phyloP scores from a whole-genome alignment of 2,329 filamentous ascomycete genomes.

The Trichoderma cornu-damae region DNA sequence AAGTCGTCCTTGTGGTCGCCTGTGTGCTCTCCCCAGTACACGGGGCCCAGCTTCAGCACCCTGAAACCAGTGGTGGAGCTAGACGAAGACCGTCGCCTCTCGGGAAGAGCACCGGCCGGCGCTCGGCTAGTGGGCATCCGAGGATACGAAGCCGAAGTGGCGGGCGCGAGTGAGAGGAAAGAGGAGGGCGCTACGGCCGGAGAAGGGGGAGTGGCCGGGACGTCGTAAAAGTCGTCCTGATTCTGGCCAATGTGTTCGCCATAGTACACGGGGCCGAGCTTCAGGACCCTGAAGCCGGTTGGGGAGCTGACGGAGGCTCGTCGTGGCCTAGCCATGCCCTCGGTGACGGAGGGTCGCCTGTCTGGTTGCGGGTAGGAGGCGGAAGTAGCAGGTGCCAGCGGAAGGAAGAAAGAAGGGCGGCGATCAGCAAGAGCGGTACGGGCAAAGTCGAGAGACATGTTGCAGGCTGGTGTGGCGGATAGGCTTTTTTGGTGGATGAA shows the following conservation, averaged over 20 bases:
- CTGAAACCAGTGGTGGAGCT: constrained; percentile 42
- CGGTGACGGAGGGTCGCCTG: constrained; percentile 21
- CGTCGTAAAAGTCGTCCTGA: constrained; percentile 52
- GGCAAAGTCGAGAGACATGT: constrained; percentile 19
- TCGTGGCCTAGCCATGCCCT: constrained; percentile 32
- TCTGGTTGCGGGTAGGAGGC: constrained; percentile 48
- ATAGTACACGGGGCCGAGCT: constrained; percentile 60
- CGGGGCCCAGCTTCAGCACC: constrained; percentile 60
- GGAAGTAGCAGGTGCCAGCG: constrained; percentile 55
- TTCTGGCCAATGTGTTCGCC: constrained; percentile 54
- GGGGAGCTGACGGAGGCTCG: constrained; percentile 50
- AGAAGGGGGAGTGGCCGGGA: constrained; percentile 9
- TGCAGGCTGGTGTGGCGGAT: neutral
- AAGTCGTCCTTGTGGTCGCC: constrained; percentile 55
- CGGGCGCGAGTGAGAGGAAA: constrained; percentile 57
- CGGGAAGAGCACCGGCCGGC: constrained; percentile 19
- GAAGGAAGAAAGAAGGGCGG: constrained; percentile 42
- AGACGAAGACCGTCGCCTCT: constrained; percentile 49
- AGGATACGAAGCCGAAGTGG: constrained; percentile 53
- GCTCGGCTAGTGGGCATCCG: constrained; percentile 34
- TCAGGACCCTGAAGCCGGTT: constrained; percentile 49
- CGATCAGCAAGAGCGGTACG: constrained; percentile 18
- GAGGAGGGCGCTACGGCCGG: constrained; percentile 19
- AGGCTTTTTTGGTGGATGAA: neutral
- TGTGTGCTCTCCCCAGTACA: constrained; percentile 58